Evolutionary conservation across 495 filamentous ascomycete genomes (phyloP), one percentile per base, ranked within the genome.

Genomic region (Wilcoxina mikolae): DNA sequence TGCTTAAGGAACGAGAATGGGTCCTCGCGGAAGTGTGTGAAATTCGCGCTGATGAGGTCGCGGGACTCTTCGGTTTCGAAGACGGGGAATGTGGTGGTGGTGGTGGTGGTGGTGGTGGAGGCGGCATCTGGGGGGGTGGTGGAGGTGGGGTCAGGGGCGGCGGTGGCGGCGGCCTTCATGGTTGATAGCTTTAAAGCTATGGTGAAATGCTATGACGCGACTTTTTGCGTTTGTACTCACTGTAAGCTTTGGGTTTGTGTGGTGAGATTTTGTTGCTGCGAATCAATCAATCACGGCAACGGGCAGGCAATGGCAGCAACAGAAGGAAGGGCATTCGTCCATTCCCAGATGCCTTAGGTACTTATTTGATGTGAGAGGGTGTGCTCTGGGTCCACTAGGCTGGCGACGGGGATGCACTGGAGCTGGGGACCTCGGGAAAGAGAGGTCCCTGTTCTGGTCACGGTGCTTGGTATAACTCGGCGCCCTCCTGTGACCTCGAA

Each of bases 1-100:
- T 98, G 90, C 54, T 88, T 84, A 28, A 98, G 79, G 68, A 95
- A 95, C 54, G 86, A 83, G 64, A 81, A 68, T 15, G 78, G 81
- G 38, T 78, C 76, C 58, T 75, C 71, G 52, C 83, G 78, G 50
- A 66, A 66, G 56, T 66, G 64, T 3, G 62, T 54, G 39, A 61
- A 65, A 43, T 58, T 59, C 17, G 59, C 44, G 35, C 41, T 60
- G 33, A 60, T 66, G 46, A 66, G 53, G 48, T 66, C 58, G 1
- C 54, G 24, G 7, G 64, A 62, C 25, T 62, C 59, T 29, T 66
- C 62, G 23, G 57, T 29, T 15, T 52, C 55, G 39, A 46, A 43
- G 15, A 47, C 41, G 11, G 48, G n/a, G 51, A 43, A 3, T 1
- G 15, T 25, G 45, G 44, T 9, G 43, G 47, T 18, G 35, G 12